These are phyloP conservation scores for Phaeotremella fagi DNA, from an alignment of 768 basidiomycete species.

Conservation along the genomic window DNA sequence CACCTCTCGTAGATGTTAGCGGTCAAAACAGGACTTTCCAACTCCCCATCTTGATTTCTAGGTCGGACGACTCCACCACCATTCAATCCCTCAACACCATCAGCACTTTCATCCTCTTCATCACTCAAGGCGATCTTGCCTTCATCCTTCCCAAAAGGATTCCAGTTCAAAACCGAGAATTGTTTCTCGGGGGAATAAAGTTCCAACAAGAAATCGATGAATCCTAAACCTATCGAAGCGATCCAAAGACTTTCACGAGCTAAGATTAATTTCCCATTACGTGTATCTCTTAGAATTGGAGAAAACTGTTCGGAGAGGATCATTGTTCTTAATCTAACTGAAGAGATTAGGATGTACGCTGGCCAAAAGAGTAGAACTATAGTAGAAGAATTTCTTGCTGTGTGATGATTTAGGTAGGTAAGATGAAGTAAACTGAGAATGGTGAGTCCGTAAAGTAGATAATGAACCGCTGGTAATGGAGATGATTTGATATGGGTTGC, in stretches of 20 bases:
- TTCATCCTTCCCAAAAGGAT: constrained; percentile 18
- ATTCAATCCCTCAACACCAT: constrained; percentile 24
- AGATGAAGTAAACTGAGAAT: constrained; percentile 55
- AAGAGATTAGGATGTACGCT: constrained; percentile 54
- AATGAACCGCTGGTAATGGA: constrained; percentile 53
- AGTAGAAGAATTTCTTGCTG: constrained; percentile 65
- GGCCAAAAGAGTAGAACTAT: constrained; percentile 80
- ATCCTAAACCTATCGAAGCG: constrained; percentile 40
- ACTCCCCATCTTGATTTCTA: constrained; percentile 39
- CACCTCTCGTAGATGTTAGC: constrained; percentile 79
- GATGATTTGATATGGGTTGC: constrained; percentile 51
- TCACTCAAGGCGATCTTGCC: constrained; percentile 33
- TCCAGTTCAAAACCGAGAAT: constrained; percentile 25
- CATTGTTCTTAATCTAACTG: constrained; percentile 62
- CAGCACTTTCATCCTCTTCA: constrained; percentile 40
- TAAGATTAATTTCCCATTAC: constrained; percentile 16
- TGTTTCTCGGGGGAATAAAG: constrained; percentile 32
- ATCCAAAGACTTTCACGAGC: constrained; percentile 36
- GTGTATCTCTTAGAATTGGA: constrained; percentile 31
- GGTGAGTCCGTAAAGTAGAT: constrained; percentile 60
- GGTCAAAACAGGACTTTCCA: constrained; percentile 65
- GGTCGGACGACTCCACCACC: constrained; percentile 16
- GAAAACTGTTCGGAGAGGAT: constrained; percentile 37
- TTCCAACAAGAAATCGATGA: constrained; percentile 40
- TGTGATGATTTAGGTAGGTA: constrained; percentile 66